Conservation (phyloP, 495 filamentous ascomycete genomes). For the Extremus antarcticus region DNA sequence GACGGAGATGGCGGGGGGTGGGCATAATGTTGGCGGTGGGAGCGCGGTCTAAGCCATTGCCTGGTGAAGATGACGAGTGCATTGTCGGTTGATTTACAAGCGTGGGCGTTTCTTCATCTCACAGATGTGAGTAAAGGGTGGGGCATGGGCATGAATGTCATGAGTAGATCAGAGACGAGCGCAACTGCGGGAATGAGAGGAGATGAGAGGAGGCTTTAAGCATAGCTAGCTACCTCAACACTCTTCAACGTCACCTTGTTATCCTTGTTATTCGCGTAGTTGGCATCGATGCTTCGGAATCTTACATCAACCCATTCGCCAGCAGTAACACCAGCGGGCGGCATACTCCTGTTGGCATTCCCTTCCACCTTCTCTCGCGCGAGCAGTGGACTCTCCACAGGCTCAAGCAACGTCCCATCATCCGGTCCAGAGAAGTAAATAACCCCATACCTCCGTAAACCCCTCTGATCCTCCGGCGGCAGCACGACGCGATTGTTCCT, state of each 20-base stretch:
- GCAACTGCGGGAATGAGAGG: too few species aligned
- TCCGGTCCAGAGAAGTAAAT: neutral
- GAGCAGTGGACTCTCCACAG: neutral
- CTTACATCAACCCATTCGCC: neutral
- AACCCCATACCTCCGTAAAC: neutral
- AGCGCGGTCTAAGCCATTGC: neutral
- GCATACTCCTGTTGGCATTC: neutral
- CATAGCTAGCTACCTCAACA: neutral
- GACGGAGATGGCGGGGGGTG: conserved; percentile 21
- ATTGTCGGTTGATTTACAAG: neutral
- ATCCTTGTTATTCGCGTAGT: neutral
- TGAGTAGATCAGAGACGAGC: too few species aligned
- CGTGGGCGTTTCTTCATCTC: neutral
- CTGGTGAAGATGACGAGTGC: neutral
- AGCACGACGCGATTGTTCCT: conserved; percentile 16
- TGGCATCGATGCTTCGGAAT: neutral
- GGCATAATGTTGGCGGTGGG: conserved; percentile 6
- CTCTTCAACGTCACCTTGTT: neutral
- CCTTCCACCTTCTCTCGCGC: neutral
- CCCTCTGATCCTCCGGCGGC: conserved; percentile 20
- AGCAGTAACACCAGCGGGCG: neutral
- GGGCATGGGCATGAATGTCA: neutral
- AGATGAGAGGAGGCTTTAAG: neutral
- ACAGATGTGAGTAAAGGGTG: neutral
- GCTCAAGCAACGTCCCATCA: neutral